Evolutionary conservation across 2,329 filamentous ascomycete genomes (phyloP).

Genomic region (Sarocladiaceae sp.): DNA sequence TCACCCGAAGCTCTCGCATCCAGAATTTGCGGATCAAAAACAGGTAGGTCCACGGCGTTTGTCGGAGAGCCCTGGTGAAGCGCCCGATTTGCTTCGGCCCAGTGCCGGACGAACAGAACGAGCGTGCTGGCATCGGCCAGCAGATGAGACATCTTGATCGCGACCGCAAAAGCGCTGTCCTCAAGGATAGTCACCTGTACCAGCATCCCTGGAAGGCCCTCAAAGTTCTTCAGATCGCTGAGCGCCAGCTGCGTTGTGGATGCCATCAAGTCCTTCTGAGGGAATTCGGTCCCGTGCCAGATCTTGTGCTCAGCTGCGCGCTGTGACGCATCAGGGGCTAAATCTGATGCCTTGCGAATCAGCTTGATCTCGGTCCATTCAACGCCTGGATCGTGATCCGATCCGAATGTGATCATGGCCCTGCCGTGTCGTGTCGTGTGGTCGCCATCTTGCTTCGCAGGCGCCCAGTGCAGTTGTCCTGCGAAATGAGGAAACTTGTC

Average conservation of each 20-base stretch:
- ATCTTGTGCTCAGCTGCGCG: not conserved
- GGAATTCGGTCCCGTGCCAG: not conserved
- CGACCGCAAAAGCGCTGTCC: slow-evolving; percentile 18
- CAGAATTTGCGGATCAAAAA: slow-evolving; percentile 14
- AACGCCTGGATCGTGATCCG: slow-evolving; percentile 15
- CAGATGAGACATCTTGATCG: slow-evolving; percentile 17
- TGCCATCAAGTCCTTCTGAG: not conserved
- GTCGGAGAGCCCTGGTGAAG: fast-evolving
- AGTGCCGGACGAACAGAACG: slow-evolving; percentile 17
- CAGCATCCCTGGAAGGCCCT: slow-evolving; percentile 13
- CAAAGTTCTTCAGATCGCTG: not conserved
- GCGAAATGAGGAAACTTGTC: slow-evolving; percentile 17
- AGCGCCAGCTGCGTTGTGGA: not conserved
- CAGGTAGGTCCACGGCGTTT: not conserved
- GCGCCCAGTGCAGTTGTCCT: slow-evolving; percentile 16
- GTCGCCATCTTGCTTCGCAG: slow-evolving; percentile 11
- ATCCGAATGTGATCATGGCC: slow-evolving; percentile 17
- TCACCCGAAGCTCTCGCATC: slow-evolving; percentile 16
- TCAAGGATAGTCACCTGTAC: slow-evolving; percentile 18
- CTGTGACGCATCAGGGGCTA: slow-evolving; percentile 16
- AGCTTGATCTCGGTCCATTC: slow-evolving; percentile 15
- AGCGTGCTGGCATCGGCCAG: slow-evolving; percentile 20
- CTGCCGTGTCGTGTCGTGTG: slow-evolving; percentile 19
- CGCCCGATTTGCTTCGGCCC: slow-evolving; percentile 14
- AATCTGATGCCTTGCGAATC: slow-evolving; percentile 10